phyloP scores from a whole-genome alignment of 805 yeast genomes.

The Suhomyces pyralidae region DNA sequence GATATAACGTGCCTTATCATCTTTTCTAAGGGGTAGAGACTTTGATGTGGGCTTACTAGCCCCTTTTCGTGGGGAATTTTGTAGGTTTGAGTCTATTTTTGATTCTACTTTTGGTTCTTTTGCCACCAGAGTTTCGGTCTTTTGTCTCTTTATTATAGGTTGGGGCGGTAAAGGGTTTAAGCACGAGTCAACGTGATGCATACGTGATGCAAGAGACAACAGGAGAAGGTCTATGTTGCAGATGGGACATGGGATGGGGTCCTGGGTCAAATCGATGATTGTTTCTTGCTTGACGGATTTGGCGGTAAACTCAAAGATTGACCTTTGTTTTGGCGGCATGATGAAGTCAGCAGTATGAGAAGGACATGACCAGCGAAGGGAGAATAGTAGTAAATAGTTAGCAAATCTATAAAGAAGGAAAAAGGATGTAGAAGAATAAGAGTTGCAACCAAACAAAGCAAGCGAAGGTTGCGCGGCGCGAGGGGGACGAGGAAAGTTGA shows the following conservation, averaged over 20 bases:
- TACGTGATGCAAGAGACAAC: slow-evolving; percentile 41
- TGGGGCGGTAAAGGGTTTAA: slow-evolving; percentile 15
- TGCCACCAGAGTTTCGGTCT: not conserved
- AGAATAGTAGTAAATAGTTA: not conserved
- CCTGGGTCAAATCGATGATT: slow-evolving; percentile 18
- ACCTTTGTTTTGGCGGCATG: slow-evolving; percentile 14
- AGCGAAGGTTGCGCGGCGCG: not conserved
- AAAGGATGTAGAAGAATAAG: not conserved
- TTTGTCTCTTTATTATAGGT: not conserved
- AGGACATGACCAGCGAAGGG: not conserved
- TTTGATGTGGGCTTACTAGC: not conserved
- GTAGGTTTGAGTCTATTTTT: no score
- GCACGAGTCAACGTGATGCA: slow-evolving; percentile 57
- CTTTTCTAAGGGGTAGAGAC: not conserved
- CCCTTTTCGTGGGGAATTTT: not conserved
- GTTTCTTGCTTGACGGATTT: slow-evolving; percentile 2
- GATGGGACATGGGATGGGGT: slow-evolving; percentile 45
- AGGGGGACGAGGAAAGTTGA: not conserved
- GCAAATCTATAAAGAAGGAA: no score
- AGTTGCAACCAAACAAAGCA: not conserved
- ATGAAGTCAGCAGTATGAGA: not conserved
- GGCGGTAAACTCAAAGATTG: slow-evolving; percentile 21
- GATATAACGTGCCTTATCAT: slow-evolving; percentile 5
- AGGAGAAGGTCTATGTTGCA: slow-evolving; percentile 41
- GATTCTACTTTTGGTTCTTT: not conserved